Conservation (phyloP, 345 rosid species). For the Brassica cretica region DNA sequence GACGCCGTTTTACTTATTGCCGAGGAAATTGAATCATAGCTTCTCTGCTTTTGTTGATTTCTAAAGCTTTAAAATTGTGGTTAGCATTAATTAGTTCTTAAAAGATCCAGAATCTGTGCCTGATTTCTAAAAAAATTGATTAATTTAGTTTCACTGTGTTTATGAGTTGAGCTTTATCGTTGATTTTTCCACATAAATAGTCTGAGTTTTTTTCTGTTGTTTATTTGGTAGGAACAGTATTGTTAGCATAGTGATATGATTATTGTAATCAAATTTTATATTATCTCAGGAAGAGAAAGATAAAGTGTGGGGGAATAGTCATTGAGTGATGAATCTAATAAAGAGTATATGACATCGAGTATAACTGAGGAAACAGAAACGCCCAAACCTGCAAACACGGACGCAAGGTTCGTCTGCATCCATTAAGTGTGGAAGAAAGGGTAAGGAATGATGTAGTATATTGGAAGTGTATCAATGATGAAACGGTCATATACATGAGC, state of each 20-base stretch:
- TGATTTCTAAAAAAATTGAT: neutral
- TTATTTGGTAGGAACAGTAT: neutral
- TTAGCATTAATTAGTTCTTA: neutral
- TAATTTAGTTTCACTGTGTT: neutral
- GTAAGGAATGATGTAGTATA: no score
- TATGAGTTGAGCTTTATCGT: neutral
- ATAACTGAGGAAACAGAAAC: slow-evolving; percentile 12
- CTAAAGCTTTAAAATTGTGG: neutral
- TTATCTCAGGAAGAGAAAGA: slow-evolving; percentile 46
- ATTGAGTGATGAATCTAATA: slow-evolving; percentile 18
- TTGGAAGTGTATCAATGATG: neutral
- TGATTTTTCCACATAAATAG: neutral
- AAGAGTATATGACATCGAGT: slow-evolving; percentile 33
- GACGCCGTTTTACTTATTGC: neutral
- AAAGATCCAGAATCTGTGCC: neutral
- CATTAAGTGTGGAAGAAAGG: no score
- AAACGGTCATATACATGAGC: neutral
- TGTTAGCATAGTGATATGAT: neutral
- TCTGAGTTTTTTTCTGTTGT: no score
- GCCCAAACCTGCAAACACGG: slow-evolving; percentile 34
- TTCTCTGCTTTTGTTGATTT: no score
- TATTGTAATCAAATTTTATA: neutral
- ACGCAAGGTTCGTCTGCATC: neutral
- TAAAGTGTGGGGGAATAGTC: slow-evolving; percentile 43
- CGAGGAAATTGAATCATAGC: neutral